These are phyloP conservation scores for Trametes cubensis DNA, from an alignment of 768 basidiomycete genomes.

Conservation along the genomic window DNA sequence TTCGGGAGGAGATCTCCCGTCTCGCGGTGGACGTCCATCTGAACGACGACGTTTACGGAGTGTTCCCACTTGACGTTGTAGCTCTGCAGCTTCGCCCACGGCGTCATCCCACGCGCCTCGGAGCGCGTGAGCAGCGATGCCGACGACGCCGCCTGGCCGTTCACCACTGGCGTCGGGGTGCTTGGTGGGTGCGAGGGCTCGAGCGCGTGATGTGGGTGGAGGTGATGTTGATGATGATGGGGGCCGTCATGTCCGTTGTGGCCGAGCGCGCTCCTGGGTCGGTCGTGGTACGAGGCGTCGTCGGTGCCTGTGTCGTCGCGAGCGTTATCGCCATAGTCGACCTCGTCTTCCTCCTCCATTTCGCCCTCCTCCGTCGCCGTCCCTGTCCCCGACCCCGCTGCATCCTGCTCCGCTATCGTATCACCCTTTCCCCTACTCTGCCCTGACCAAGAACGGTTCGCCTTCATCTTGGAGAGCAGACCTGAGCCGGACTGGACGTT, in stretches of 20 bases:
- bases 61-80: slow-evolving; percentile 69
- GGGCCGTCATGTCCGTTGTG: slow-evolving; percentile 3
- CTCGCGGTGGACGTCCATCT: slow-evolving; percentile 62
- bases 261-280: slow-evolving; percentile 12
- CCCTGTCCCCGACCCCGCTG: neutral
- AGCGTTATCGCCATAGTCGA: slow-evolving; percentile 15
- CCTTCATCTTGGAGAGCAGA: slow-evolving; percentile 45
- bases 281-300: slow-evolving; percentile 13
- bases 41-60: slow-evolving; percentile 56
- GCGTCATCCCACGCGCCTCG: slow-evolving; percentile 60
- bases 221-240: slow-evolving; percentile 14
- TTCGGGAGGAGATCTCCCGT: slow-evolving; percentile 51
- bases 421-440: slow-evolving; percentile 25
- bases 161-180: slow-evolving; percentile 21
- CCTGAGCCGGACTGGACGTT: slow-evolving; percentile 50
- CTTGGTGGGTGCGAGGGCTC: slow-evolving; percentile 19
- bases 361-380: neutral
- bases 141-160: slow-evolving; percentile 7
- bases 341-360: slow-evolving; percentile 6
- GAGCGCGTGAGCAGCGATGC: slow-evolving; percentile 32
- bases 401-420: slow-evolving; percentile 7
- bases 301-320: slow-evolving; percentile 16
- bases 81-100: slow-evolving; percentile 59
- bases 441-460: slow-evolving; percentile 24
- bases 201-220: slow-evolving; percentile 17